Conservation (phyloP, 2,329 filamentous ascomycete genomes). For the Emericellopsis atlantica region DNA sequence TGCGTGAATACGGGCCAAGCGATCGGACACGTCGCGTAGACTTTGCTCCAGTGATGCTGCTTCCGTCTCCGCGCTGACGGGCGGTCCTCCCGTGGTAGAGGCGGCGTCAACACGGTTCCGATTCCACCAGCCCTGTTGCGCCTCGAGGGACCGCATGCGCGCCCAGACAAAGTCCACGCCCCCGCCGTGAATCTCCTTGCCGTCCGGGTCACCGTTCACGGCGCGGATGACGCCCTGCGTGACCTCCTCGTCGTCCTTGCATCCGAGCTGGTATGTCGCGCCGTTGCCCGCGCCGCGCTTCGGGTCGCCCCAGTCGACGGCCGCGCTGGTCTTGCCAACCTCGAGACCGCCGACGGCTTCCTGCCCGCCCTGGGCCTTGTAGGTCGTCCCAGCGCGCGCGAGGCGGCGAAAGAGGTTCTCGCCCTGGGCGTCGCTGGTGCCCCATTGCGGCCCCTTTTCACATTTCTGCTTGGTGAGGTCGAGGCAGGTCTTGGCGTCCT, state of each 20-base stretch:
- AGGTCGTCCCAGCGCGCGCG: slow-evolving; percentile 46
- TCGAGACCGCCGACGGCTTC: slow-evolving; percentile 42
- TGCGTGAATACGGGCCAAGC: slow-evolving; percentile 42
- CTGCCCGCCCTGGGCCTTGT: slow-evolving; percentile 46
- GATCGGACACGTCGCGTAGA: slow-evolving; percentile 29
- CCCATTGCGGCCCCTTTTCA: slow-evolving; percentile 82
- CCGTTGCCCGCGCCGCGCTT: slow-evolving; percentile 42
- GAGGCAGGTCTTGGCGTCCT: slow-evolving; percentile 83
- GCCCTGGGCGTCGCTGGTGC: slow-evolving; percentile 60
- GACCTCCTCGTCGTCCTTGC: slow-evolving; percentile 47
- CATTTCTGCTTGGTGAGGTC: slow-evolving; percentile 94
- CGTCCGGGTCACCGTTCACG: slow-evolving; percentile 44
- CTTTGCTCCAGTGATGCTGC: slow-evolving; percentile 27
- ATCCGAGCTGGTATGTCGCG: slow-evolving; percentile 43
- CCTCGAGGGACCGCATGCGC: slow-evolving; percentile 53
- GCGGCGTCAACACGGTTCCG: slow-evolving; percentile 31
- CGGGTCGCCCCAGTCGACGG: slow-evolving; percentile 85
- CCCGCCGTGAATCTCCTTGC: slow-evolving; percentile 41
- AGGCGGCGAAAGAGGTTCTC: slow-evolving; percentile 88
- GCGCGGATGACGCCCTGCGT: slow-evolving; percentile 42
- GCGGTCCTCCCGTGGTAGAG: slow-evolving; percentile 20
- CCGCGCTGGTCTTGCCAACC: slow-evolving; percentile 52
- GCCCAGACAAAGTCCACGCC: slow-evolving; percentile 57
- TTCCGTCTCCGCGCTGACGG: slow-evolving; percentile 5
- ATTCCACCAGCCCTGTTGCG: slow-evolving; percentile 56